Base-by-base conservation (phyloP, 2,329 filamentous ascomycete species). In the Shiraia bambusicola region DNA sequence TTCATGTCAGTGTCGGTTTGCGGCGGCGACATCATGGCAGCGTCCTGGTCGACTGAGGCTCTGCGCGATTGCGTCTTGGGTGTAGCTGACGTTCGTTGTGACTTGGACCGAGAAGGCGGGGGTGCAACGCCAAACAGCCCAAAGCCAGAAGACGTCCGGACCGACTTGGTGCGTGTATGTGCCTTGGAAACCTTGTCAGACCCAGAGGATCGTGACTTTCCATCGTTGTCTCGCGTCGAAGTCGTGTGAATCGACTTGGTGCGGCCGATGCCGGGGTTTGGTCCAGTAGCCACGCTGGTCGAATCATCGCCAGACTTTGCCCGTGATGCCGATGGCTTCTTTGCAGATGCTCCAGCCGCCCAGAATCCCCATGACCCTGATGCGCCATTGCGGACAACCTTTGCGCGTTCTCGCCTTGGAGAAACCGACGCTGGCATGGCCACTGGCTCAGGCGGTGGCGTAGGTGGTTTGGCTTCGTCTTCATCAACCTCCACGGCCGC, bases 341-440 rank as follows among this genome's bases (percentile, higher is more conserved):
- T 54, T 26, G 70, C 69, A 28, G 70, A 63, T 24, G 67, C 52
- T 34, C 78, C 73, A 12, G 82, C 77, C 13, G 79, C 81, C 86
- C 86, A 92, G 65, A 83, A 82, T 26, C 83, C 85, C 88, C 89
- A 93, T 22, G 86, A 92, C 15, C 66, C 75, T n/a, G 69, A 70
- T 26, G 76, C 77, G 44, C 80, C 77, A 27, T 86, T 84, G 43
- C 88, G 86, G 54, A 82, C 87, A 50, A 90, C 81, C 60, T 85
- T 88, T 19, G 86, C 73, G 11, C 89, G 85, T 50, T 94, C 87
- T 64, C 86, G 94, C 69, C 82, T 81, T 46, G 57, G 55, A 10
- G 76, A 71, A 36, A 83, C 81, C 12, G 80, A 62, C 33, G 67
- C 65, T 22, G 54, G 56, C 34, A 62, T 63, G 32, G 51, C 59